phyloP scores from a whole-genome alignment of 371 early-diverging fungal species.

The Apophysomyces ossiformis region DNA sequence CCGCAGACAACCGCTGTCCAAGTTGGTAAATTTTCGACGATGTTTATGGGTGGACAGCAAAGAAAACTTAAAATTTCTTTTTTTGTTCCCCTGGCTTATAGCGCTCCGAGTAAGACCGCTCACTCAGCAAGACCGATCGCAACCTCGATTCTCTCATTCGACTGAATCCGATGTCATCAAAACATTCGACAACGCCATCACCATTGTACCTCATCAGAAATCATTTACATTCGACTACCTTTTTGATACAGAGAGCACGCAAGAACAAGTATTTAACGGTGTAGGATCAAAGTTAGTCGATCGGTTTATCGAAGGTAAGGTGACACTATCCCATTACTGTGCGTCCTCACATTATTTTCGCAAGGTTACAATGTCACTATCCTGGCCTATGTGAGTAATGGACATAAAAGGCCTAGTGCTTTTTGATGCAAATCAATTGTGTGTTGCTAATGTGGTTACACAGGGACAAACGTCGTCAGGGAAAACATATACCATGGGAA shows the following conservation, averaged over 20 bases:
- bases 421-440: constrained; percentile 9
- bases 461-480: constrained; percentile 92
- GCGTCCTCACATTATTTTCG: constrained; percentile 10
- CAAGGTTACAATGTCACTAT: constrained; percentile 93
- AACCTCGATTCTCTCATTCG: constrained; percentile 49
- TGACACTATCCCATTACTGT: constrained; percentile 15
- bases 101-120: constrained; percentile 66
- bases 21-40: constrained; percentile 32
- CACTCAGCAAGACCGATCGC: constrained; percentile 49
- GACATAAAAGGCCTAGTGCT: constrained; percentile 32
- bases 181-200: constrained; percentile 41
- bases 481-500: constrained; percentile 99
- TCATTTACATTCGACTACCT: constrained; percentile 80
- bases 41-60: neutral
- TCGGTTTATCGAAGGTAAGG: constrained; percentile 85
- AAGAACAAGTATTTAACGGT: constrained; percentile 75
- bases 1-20: constrained; percentile 35
- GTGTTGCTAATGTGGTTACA: constrained; percentile 17
- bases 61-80: constrained; percentile 1
- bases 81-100: constrained; percentile 16
- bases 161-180: constrained; percentile 49
- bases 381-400: constrained; percentile 87
- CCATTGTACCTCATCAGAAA: constrained; percentile 55
- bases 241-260: constrained; percentile 71
- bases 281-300: constrained; percentile 76